Conservation (phyloP, 2,329 filamentous ascomycete genomes). For the Fusarium kyushuense region DNA sequence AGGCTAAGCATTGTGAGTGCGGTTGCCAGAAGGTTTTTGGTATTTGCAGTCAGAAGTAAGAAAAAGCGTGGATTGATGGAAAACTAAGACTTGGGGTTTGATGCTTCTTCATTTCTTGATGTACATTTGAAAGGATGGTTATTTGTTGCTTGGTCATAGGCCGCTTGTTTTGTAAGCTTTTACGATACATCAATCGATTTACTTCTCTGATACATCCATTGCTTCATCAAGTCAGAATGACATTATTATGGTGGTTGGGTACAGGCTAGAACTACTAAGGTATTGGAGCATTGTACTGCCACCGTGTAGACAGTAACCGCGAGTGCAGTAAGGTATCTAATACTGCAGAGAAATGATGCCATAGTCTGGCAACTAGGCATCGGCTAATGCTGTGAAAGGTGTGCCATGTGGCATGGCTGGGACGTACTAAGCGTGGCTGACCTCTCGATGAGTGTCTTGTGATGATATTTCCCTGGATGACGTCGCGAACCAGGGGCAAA, state of each 20-base stretch:
- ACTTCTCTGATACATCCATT: neutral
- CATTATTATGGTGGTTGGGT: neutral
- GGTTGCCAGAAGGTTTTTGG: constrained; percentile 55
- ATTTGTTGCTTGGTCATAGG: constrained; percentile 26
- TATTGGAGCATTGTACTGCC: neutral
- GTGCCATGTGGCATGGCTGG: constrained; percentile 26
- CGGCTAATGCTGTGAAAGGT: neutral
- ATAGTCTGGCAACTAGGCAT: neutral
- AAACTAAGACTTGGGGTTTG: neutral
- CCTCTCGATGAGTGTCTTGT: constrained; percentile 22
- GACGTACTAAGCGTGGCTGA: constrained; percentile 28
- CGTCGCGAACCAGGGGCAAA: constrained; percentile 27
- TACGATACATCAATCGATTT: constrained; percentile 29
- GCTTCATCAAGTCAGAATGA: neutral
- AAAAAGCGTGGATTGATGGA: neutral
- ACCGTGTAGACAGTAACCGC: too few relatives aligned
- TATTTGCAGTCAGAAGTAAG: constrained; percentile 45
- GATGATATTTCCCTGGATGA: constrained; percentile 32
- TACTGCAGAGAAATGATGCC: neutral
- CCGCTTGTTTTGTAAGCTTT: constrained; percentile 12
- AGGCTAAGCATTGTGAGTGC: constrained; percentile 52
- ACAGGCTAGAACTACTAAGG: neutral
- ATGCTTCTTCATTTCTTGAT: constrained; percentile 44
- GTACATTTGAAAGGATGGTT: constrained; percentile 40
- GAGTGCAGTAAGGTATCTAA: neutral